Percentiles rank a stretch among this genome's conserved stretches.
Conservation (phyloP, 345 rosid species). For the Balakata baccata region DNA sequence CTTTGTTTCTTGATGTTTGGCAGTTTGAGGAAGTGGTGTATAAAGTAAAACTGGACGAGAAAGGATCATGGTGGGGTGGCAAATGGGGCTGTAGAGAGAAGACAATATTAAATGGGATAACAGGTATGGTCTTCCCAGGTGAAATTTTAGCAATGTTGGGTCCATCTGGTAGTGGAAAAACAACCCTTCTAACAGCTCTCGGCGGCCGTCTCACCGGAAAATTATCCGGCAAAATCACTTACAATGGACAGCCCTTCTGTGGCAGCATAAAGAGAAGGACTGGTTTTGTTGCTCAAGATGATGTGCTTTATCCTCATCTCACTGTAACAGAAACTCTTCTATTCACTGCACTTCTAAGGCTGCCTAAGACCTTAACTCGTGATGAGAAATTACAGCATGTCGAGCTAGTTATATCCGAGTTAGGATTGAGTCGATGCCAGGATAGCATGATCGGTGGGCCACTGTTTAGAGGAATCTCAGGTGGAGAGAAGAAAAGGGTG, state of each 20-base stretch:
- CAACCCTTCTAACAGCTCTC: slow-evolving; percentile 93
- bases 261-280: slow-evolving; percentile 70
- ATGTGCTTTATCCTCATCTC: slow-evolving; percentile 84
- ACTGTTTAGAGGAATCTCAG: slow-evolving; percentile 86
- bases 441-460: slow-evolving; percentile 99
- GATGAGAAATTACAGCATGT: slow-evolving; percentile 78
- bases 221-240: slow-evolving; percentile 73
- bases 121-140: slow-evolving; percentile 84
- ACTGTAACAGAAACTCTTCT: slow-evolving; percentile 85
- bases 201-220: slow-evolving; percentile 84
- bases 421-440: slow-evolving; percentile 63
- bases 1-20: too few relatives aligned
- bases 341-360: slow-evolving; percentile 83
- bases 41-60: slow-evolving; percentile 67
- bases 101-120: slow-evolving; percentile 72
- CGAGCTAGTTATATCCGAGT: slow-evolving; percentile 63
- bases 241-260: slow-evolving; percentile 84
- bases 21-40: slow-evolving; percentile 95
- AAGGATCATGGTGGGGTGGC: slow-evolving; percentile 47
- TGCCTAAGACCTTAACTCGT: slow-evolving; percentile 58
- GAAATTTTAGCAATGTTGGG: slow-evolving; percentile 96
- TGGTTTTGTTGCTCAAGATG: slow-evolving; percentile 94
- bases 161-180: slow-evolving; percentile 98
- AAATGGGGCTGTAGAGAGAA: slow-evolving; percentile 63
- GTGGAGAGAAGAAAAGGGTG: slow-evolving; percentile 96